A percentile compares a stretch with the other conserved stretches of the same genome.
Evolutionary conservation across 345 rosid genomes (phyloP).

Genomic region (Salix viminalis): DNA sequence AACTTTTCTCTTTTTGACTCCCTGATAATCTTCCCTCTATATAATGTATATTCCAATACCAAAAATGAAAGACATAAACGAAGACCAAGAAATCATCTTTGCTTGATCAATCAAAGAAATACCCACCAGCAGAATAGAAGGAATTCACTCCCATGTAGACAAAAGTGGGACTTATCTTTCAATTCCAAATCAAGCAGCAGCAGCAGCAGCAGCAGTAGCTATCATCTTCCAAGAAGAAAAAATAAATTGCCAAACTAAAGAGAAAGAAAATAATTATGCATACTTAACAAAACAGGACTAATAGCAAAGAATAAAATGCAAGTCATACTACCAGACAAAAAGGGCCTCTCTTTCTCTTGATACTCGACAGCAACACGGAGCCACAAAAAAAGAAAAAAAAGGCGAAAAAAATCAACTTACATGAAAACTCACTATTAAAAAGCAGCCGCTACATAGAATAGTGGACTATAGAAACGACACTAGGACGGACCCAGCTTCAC

Average conservation of each 20-base stretch:
- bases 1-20: background rate
- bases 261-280: background rate
- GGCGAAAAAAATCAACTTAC: conserved; percentile 11
- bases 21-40: too few species aligned
- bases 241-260: background rate
- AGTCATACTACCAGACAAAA: conserved; percentile 18
- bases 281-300: background rate
- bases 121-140: conserved; percentile 1
- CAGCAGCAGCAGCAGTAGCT: background rate
- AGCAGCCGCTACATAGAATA: background rate
- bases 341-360: background rate
- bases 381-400: background rate
- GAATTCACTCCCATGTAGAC: background rate
- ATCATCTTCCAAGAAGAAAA: background rate
- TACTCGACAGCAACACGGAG: conserved; percentile 9
- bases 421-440: conserved; percentile 29
- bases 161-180: background rate
- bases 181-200: background rate
- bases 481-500: too few species aligned
- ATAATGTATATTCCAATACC: too few species aligned
- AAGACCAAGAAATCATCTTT: background rate
- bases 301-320: background rate
- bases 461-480: too few species aligned
- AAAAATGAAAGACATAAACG: background rate
- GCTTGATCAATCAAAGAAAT: background rate